Percentiles rank a stretch among this genome's conserved stretches.
Conservation (phyloP, 306 rosid genomes). For the Phaseolus lunatus region DNA sequence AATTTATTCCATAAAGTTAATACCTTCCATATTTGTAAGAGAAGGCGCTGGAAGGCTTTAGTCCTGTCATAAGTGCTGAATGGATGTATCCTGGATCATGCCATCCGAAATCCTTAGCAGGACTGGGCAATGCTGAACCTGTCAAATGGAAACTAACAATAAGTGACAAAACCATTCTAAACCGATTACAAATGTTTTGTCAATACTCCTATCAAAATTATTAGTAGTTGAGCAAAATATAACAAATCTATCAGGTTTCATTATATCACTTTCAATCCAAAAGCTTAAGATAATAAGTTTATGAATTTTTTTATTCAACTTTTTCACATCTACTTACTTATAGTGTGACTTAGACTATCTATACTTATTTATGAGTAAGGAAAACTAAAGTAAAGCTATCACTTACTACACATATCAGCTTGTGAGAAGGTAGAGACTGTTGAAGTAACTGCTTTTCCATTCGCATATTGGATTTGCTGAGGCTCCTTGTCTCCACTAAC, state of each 20-base stretch:
- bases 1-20: not conserved
- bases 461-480: constrained; percentile 71
- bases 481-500: constrained; percentile 78
- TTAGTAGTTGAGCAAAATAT: no score
- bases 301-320: no score
- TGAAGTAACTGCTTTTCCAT: constrained; percentile 63
- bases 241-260: no score
- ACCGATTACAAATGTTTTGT: not conserved
- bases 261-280: no score
- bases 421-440: constrained; percentile 72
- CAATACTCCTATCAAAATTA: not conserved
- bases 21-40: constrained; percentile 91
- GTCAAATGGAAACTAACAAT: not conserved
- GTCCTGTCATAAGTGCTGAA: constrained; percentile 82
- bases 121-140: constrained; percentile 64
- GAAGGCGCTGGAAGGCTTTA: constrained; percentile 66
- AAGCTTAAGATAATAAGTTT: no score
- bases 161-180: not conserved
- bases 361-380: not conserved
- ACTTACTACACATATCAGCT: constrained; percentile 83
- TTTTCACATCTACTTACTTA: no score
- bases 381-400: not conserved
- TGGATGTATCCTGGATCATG: constrained; percentile 96
- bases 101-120: constrained; percentile 97
- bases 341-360: no score